Conservation (phyloP, 2,329 filamentous ascomycete genomes). For the Fusarium albosuccineum region DNA sequence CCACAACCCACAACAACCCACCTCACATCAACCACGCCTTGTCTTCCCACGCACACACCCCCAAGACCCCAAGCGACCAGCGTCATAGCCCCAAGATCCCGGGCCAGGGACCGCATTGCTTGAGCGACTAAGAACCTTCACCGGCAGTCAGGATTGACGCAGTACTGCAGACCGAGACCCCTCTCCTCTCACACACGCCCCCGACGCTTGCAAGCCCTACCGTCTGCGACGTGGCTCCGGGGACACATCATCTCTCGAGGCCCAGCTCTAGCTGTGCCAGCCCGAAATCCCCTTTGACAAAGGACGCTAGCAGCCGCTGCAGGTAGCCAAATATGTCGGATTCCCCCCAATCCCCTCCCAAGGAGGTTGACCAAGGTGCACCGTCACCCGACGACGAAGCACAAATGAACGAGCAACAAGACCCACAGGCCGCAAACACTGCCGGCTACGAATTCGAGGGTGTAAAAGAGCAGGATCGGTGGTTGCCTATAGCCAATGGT, state of each 20-base stretch:
- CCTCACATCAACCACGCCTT: slow-evolving; percentile 40
- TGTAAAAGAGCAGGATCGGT: slow-evolving; percentile 99
- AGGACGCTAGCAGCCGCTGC: slow-evolving; percentile 73
- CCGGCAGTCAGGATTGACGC: slow-evolving; percentile 63
- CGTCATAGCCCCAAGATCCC: slow-evolving; percentile 62
- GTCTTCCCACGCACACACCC: slow-evolving; percentile 42
- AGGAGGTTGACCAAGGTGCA: slow-evolving; percentile 93
- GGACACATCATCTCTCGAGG: slow-evolving; percentile 69
- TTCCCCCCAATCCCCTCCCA: slow-evolving; percentile 86
- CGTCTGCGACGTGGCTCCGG: slow-evolving; percentile 71
- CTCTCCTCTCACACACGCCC: slow-evolving; percentile 45
- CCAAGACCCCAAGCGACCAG: slow-evolving; percentile 39
- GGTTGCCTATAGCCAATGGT: slow-evolving; percentile 99
- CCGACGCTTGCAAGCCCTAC: slow-evolving; percentile 66
- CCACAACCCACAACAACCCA: slow-evolving; percentile 29
- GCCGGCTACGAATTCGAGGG: slow-evolving; percentile 86
- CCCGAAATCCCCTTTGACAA: slow-evolving; percentile 66
- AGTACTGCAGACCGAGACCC: slow-evolving; percentile 65
- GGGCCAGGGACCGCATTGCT: slow-evolving; percentile 52
- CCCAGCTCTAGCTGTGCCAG: slow-evolving; percentile 69
- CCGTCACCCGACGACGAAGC: slow-evolving; percentile 94
- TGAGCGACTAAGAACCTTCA: slow-evolving; percentile 47
- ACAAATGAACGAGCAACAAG: slow-evolving; percentile 90
- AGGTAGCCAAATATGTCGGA: slow-evolving; percentile 92
- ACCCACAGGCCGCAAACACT: slow-evolving; percentile 80